A percentile compares a stretch with the other conserved stretches of the same genome.
phyloP scores from a whole-genome alignment of 441 rosid species.

The Geranium incanum region DNA sequence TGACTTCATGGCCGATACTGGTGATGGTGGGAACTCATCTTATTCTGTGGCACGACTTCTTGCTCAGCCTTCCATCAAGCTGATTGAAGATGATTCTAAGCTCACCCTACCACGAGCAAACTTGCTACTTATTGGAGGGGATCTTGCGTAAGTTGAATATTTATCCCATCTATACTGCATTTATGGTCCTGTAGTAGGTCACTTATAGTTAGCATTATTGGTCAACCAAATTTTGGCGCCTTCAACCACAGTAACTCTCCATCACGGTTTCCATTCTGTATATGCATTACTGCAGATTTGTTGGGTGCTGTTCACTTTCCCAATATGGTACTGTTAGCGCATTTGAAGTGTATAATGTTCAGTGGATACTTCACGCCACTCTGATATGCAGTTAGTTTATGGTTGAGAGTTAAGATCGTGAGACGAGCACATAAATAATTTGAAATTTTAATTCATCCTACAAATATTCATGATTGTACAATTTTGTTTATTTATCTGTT shows the following conservation, averaged over 20 bases:
- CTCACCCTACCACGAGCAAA: constrained; percentile 60
- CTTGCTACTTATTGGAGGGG: constrained; percentile 90
- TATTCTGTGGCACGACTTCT: constrained; percentile 77
- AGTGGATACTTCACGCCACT: background rate
- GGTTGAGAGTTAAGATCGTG: background rate
- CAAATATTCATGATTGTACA: background rate
- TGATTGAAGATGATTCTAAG: constrained; percentile 37
- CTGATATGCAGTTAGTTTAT: background rate
- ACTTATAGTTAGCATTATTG: background rate
- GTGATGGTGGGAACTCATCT: constrained; percentile 98
- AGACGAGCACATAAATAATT: background rate
- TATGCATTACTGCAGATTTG: background rate
- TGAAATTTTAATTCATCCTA: background rate
- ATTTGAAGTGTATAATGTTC: background rate
- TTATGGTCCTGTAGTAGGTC: background rate
- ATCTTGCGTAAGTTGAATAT: constrained; percentile 87
- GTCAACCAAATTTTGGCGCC: background rate
- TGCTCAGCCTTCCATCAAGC: constrained; percentile 65
- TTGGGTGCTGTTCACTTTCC: background rate
- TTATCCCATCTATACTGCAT: constrained; percentile 6
- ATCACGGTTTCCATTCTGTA: background rate
- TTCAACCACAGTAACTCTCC: background rate
- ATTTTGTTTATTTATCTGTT: too few relatives aligned
- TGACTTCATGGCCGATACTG: constrained; percentile 99
- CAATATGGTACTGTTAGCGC: background rate